Evolutionary conservation across 495 filamentous ascomycete species (phyloP).

Genomic region (Lepraria neglecta): DNA sequence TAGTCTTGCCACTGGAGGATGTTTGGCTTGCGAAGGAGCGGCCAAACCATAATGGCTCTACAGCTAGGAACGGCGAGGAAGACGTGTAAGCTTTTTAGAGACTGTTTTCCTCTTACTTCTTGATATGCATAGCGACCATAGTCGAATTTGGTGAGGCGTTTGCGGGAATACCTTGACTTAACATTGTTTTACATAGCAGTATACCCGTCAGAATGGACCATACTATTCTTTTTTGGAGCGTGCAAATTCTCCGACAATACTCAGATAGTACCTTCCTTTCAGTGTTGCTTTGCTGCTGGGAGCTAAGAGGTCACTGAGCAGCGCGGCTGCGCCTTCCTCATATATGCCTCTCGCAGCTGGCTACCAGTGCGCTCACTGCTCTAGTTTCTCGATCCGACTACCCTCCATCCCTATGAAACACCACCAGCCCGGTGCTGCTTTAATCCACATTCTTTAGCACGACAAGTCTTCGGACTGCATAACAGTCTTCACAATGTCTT

Average conservation of each 20-base stretch:
- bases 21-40: conserved; percentile 26
- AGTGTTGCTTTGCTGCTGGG: no score
- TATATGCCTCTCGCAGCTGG: background rate
- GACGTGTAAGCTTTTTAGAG: conserved; percentile 8
- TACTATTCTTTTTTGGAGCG: background rate
- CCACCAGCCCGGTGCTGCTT: background rate
- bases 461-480: background rate
- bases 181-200: background rate
- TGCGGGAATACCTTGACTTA: background rate
- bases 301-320: no score
- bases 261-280: no score
- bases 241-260: background rate
- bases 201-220: conserved; percentile 9
- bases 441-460: conserved; percentile 3
- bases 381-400: background rate
- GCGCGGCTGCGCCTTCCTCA: background rate
- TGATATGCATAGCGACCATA: conserved; percentile 13
- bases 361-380: background rate
- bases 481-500: conserved; percentile 34
- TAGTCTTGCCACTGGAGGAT: conserved; percentile 55
- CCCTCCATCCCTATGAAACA: background rate
- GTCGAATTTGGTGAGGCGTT: conserved; percentile 4
- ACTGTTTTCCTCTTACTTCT: background rate
- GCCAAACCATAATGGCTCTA: conserved; percentile 27
- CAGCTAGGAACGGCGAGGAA: conserved; percentile 31